These are phyloP conservation scores for Cylindrotheca fusiformis DNA, from an alignment of 108 stramenopile genomes.

Conservation along the genomic window DNA sequence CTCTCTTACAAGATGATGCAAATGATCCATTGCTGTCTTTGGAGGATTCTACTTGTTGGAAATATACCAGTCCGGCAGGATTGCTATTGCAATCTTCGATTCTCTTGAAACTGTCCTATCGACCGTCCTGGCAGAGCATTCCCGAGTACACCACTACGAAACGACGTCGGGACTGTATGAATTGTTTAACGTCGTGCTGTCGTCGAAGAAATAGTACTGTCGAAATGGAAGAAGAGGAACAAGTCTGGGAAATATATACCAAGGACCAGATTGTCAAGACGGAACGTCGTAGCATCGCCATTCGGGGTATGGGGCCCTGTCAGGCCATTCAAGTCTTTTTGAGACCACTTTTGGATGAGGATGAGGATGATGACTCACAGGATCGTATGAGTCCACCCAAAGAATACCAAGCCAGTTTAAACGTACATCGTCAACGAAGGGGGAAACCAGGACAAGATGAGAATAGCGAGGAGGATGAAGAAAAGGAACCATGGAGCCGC, in stretches of 20 bases:
- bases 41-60: slow-evolving; percentile 39
- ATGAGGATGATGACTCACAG: slow-evolving; percentile 8
- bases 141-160: slow-evolving; percentile 57
- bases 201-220: background rate
- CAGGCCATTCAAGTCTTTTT: slow-evolving; percentile 65
- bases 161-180: slow-evolving; percentile 4
- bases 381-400: slow-evolving; percentile 3
- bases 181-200: slow-evolving; percentile 12
- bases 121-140: slow-evolving; percentile 70
- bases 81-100: slow-evolving; percentile 32
- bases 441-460: slow-evolving; percentile 5
- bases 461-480: background rate
- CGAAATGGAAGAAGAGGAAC: slow-evolving; percentile 14
- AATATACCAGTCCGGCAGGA: slow-evolving; percentile 30
- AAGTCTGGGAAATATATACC: slow-evolving; percentile 36
- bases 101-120: slow-evolving; percentile 62
- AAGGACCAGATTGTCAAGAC: slow-evolving; percentile 27
- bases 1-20: slow-evolving; percentile 16
- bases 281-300: slow-evolving; percentile 20
- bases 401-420: slow-evolving; percentile 8
- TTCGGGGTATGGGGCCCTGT: slow-evolving; percentile 73
- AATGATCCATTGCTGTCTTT: background rate
- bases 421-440: slow-evolving; percentile 20
- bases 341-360: slow-evolving; percentile 19
- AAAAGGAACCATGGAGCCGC: slow-evolving; percentile 9